Base-by-base conservation (phyloP, 2,329 filamentous ascomycete genomes). In the Phialocephala sp. region DNA sequence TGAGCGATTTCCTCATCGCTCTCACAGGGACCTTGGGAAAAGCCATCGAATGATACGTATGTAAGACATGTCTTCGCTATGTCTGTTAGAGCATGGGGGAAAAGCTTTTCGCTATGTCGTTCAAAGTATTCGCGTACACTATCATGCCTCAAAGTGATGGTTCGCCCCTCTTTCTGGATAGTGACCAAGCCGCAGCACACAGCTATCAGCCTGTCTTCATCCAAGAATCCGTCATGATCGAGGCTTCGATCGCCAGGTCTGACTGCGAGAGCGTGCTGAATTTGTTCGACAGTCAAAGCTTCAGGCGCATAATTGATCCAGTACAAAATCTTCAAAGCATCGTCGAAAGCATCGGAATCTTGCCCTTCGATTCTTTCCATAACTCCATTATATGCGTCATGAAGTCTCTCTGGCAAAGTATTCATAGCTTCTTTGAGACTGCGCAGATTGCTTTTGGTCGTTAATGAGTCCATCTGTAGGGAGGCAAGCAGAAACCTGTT, bases 1-100 rank as follows among this genome's bases (percentile, higher is more conserved):
- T 22, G 14, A 18, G 12, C 45, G 9, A 52, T n/a, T 11, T 52
- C 45, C n/a, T 52, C 45, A 27, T 52, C 45, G 24, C 14, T 22
- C 2, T n/a, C 14, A 14, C 45, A 52, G n/a, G 12, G 2, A 20
- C 45, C 45, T n/a, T 20, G 12, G 3, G 14, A 4, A 11, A 52
- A 52, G 45, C 2, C 18, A 52, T 27, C 45, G n/a, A 52, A 52
- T 20, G n/a, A 52, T 27, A 52, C 2, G n/a, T 52, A 52, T 11
- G 45, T 52, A 22, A 52, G 9, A 11, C n/a, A 27, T 52, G 45
- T 52, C 45, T 52, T 20, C 24, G n/a, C n/a, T n/a, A 52, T 52
- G n/a, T 20, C 45, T 52, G n/a, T 27, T n/a, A 15, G 3, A 18
- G 45, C 45, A 52, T 27, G 12, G 11, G 45, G 45, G 12, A 52